These are phyloP conservation scores for Penicillium psychrosexuale DNA, from an alignment of 2,329 filamentous ascomycete species.

Conservation along the genomic window DNA sequence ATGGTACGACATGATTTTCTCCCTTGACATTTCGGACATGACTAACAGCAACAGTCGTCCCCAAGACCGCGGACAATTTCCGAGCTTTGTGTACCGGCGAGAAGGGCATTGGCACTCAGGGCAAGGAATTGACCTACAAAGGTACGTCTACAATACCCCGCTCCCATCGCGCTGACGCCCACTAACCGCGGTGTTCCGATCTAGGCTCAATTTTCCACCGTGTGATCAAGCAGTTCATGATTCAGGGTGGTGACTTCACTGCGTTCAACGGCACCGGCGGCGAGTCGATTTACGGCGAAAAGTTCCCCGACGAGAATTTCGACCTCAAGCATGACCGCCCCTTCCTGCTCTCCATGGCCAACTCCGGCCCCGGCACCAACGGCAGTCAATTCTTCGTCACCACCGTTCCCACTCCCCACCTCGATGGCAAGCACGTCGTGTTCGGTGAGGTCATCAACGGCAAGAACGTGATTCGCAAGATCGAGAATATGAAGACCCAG, in stretches of 20 bases:
- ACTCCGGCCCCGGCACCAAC: conserved; percentile 92
- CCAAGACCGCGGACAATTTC: conserved; percentile 97
- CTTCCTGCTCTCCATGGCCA: conserved; percentile 96
- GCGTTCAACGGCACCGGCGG: conserved; percentile 90
- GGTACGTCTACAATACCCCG: conserved; percentile 35
- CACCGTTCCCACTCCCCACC: conserved; percentile 88
- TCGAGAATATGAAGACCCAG: conserved; percentile 78
- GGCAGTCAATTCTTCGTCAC: conserved; percentile 98
- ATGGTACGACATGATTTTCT: conserved; percentile 38
- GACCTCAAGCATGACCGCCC: conserved; percentile 85
- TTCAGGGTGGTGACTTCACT: conserved; percentile 96
- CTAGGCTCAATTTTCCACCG: conserved; percentile 82
- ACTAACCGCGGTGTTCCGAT: conserved; percentile 1
- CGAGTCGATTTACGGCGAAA: conserved; percentile 95
- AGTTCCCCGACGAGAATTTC: conserved; percentile 97
- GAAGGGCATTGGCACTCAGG: conserved; percentile 77
- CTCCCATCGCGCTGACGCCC: not conserved
- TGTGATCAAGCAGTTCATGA: conserved; percentile 99
- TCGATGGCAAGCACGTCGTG: conserved; percentile 95
- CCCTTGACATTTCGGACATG: not conserved
- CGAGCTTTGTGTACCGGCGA: conserved; percentile 90
- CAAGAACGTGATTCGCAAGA: conserved; percentile 83
- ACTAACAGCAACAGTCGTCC: conserved; percentile 58
- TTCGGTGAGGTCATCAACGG: conserved; percentile 92
- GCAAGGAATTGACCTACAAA: conserved; percentile 90